Percentiles rank a stretch among this genome's conserved stretches.
These are phyloP conservation scores for Viola odorata DNA, from an alignment of 345 rosid genomes.

Conservation along the genomic window DNA sequence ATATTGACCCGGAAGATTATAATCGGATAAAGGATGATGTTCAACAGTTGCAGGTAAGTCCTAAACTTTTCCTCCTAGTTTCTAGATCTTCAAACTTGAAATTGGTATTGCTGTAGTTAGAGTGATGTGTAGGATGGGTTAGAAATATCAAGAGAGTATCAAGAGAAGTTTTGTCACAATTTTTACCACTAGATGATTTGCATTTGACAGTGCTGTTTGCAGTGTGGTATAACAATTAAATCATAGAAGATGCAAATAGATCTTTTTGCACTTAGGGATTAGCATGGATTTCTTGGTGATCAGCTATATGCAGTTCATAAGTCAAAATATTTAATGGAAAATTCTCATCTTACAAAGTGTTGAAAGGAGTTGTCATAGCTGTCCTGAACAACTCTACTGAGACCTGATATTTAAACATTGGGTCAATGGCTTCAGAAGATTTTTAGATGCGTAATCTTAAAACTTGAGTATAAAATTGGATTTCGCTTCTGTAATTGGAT, in stretches of 20 bases:
- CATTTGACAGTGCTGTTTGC: not conserved
- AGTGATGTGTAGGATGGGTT: no score
- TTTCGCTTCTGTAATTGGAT: no score
- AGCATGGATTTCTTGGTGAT: not conserved
- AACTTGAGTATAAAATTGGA: no score
- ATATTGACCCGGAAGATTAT: slow-evolving; percentile 70
- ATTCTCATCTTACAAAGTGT: not conserved
- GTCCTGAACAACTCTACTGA: not conserved
- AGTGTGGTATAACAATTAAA: not conserved
- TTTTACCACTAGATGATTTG: not conserved
- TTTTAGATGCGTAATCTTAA: no score
- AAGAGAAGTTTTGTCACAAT: no score
- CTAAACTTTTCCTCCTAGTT: no score
- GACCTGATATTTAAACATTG: no score
- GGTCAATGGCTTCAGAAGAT: no score
- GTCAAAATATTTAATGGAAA: not conserved
- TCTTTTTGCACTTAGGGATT: not conserved
- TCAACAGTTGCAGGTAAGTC: slow-evolving; percentile 53
- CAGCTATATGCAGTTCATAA: not conserved
- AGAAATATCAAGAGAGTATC: no score
- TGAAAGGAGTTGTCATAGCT: not conserved
- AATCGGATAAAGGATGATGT: slow-evolving; percentile 61
- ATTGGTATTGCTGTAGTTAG: not conserved
- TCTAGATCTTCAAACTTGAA: not conserved
- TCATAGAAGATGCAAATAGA: no score